A percentile compares a stretch with the other conserved stretches of the same genome.
These are phyloP conservation scores for Talaromyces sp. DNA, from an alignment of 2,329 filamentous ascomycete genomes.

Conservation along the genomic window DNA sequence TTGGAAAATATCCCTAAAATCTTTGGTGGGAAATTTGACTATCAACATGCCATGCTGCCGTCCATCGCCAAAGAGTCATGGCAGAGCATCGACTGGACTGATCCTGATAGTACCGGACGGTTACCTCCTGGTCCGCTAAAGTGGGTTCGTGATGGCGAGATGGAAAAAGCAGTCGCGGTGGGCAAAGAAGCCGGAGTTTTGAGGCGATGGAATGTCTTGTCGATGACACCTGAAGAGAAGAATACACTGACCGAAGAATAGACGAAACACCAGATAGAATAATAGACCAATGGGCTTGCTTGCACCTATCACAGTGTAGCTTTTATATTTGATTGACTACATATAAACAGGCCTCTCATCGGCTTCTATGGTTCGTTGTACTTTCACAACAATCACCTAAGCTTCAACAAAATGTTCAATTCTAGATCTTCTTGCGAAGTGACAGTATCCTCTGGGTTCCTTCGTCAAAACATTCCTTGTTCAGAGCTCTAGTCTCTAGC, in stretches of 20 bases:
- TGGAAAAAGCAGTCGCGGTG: background rate
- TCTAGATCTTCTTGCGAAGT: background rate
- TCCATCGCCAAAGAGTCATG: background rate
- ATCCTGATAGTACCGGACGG: background rate
- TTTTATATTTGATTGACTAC: no score
- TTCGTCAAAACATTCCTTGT: background rate
- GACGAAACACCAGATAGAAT: background rate
- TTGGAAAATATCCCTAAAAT: background rate
- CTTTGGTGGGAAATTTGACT: background rate
- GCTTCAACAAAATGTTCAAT: background rate
- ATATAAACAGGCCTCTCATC: no score
- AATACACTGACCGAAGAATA: background rate
- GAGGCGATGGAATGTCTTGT: background rate
- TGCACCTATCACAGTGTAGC: no score
- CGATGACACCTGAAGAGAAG: background rate
- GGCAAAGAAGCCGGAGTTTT: background rate
- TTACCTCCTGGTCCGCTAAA: background rate
- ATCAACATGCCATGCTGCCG: background rate
- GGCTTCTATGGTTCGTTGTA: no score
- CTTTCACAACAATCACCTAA: background rate
- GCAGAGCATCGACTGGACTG: background rate
- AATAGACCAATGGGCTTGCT: background rate
- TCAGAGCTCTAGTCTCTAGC: conserved; percentile 20
- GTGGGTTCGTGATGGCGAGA: background rate
- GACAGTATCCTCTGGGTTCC: background rate